Conservation (phyloP, 2,329 filamentous ascomycete species). For the Penicillium brevicompactum region DNA sequence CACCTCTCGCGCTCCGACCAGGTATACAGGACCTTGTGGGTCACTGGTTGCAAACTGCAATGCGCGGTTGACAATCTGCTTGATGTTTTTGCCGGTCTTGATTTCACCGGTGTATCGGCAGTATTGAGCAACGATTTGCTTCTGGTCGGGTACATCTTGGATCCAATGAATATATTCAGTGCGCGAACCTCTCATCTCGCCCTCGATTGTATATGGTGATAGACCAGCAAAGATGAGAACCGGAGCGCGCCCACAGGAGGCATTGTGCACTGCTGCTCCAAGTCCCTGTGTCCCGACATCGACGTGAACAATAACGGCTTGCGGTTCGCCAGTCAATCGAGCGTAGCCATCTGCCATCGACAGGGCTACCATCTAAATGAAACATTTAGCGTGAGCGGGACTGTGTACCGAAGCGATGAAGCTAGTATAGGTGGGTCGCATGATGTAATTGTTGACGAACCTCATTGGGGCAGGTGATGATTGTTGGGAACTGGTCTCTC, state of each 20-base stretch:
- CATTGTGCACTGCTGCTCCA: constrained; percentile 77
- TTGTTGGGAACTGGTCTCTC: constrained; percentile 65
- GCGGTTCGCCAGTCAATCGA: constrained; percentile 69
- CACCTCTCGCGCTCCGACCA: constrained; percentile 75
- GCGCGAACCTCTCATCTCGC: constrained; percentile 73
- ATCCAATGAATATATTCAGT: constrained; percentile 89
- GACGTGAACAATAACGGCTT: constrained; percentile 78
- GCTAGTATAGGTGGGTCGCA: background rate
- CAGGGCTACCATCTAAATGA: constrained; percentile 72
- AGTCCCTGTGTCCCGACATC: constrained; percentile 81
- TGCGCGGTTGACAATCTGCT: constrained; percentile 85
- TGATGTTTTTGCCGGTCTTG: constrained; percentile 80
- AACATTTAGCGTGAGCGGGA: constrained; percentile 1
- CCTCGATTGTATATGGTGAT: constrained; percentile 75
- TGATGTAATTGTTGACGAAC: constrained; percentile 44
- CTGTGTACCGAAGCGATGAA: constrained; percentile 6
- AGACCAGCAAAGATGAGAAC: constrained; percentile 78
- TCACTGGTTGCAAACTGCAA: constrained; percentile 78
- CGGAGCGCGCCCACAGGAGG: constrained; percentile 71
- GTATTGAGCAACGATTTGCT: constrained; percentile 79
- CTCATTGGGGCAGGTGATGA: constrained; percentile 81
- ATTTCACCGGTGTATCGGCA: constrained; percentile 82
- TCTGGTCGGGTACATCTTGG: constrained; percentile 80
- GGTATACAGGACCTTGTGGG: constrained; percentile 77
- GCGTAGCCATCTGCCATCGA: constrained; percentile 85